phyloP scores from a whole-genome alignment of 805 yeast species.

The Metschnikowia shivogae region DNA sequence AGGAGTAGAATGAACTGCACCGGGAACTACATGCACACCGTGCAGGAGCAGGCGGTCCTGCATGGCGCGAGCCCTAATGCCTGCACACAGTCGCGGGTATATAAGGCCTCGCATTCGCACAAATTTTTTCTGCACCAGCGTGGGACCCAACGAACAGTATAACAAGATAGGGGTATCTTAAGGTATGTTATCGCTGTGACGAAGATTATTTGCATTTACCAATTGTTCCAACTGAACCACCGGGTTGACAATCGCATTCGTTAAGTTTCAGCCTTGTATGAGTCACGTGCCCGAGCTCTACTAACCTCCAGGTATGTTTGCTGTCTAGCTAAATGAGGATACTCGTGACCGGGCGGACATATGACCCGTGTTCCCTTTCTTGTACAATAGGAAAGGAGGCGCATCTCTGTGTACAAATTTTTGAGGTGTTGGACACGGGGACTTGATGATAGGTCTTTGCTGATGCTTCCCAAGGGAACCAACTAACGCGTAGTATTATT shows the following conservation, averaged over 20 bases:
- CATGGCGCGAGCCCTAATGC: not conserved
- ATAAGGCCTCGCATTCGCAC: constrained; percentile 1
- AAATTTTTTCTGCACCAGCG: constrained; percentile 14
- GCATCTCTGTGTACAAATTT: constrained; percentile 51
- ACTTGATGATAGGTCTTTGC: constrained; percentile 51
- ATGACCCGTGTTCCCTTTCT: constrained; percentile 35
- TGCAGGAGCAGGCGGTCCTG: not conserved
- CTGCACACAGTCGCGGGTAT: not conserved
- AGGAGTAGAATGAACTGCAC: no score
- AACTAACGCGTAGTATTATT: constrained; percentile 12
- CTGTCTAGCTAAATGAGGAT: constrained; percentile 32
- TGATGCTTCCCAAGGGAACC: constrained; percentile 20
- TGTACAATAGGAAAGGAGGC: constrained; percentile 40
- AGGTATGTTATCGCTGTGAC: constrained; percentile 22
- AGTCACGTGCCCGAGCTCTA: constrained; percentile 24
- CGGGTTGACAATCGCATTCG: constrained; percentile 53
- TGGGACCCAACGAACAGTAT: constrained; percentile 25
- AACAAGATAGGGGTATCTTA: constrained; percentile 4
- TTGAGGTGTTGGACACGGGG: constrained; percentile 42
- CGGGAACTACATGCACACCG: no score
- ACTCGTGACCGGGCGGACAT: constrained; percentile 53
- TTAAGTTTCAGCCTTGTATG: constrained; percentile 65
- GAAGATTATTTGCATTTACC: constrained; percentile 51
- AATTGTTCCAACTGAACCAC: constrained; percentile 59
- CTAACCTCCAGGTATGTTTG: constrained; percentile 19